Percentiles rank a stretch among this genome's conserved stretches.
Conservation (phyloP, 441 rosid genomes). For the Gossypium trilobum region DNA sequence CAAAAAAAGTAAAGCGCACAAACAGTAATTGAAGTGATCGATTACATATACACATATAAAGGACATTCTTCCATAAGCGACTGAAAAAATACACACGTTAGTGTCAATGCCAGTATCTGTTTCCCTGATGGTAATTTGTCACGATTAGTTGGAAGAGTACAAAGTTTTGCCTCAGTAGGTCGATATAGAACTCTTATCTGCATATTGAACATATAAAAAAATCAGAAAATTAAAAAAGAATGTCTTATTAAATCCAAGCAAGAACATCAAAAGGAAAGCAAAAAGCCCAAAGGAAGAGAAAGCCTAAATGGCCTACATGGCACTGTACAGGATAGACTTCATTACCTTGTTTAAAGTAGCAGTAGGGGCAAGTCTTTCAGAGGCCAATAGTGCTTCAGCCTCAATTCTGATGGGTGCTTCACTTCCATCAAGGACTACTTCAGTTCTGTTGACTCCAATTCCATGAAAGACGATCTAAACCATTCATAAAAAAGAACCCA, state of each 20-base stretch:
- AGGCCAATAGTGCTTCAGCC: constrained; percentile 65
- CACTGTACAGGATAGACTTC: background rate
- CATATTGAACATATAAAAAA: constrained; percentile 17
- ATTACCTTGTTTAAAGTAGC: constrained; percentile 75
- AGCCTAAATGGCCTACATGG: constrained; percentile 12
- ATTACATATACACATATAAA: background rate
- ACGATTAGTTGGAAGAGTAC: constrained; percentile 55
- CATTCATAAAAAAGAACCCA: constrained; percentile 11
- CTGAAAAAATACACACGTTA: constrained; percentile 48
- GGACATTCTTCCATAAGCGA: background rate
- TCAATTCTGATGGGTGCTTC: constrained; percentile 85
- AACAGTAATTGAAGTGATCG: background rate
- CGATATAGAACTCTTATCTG: constrained; percentile 82
- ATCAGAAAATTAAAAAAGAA: background rate
- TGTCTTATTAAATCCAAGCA: constrained; percentile 7
- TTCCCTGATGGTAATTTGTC: constrained; percentile 90
- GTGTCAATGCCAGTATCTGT: constrained; percentile 76
- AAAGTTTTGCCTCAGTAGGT: constrained; percentile 71
- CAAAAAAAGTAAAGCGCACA: background rate
- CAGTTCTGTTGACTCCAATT: constrained; percentile 62
- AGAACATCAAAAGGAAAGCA: constrained; percentile 10
- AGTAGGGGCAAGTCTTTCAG: constrained; percentile 66
- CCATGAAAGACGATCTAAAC: constrained; percentile 73
- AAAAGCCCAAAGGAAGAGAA: constrained; percentile 7
- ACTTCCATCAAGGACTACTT: constrained; percentile 85